Evolutionary conservation across 23 red algal genomes (phyloP).

Genomic region (Gracilaria gracilis): DNA sequence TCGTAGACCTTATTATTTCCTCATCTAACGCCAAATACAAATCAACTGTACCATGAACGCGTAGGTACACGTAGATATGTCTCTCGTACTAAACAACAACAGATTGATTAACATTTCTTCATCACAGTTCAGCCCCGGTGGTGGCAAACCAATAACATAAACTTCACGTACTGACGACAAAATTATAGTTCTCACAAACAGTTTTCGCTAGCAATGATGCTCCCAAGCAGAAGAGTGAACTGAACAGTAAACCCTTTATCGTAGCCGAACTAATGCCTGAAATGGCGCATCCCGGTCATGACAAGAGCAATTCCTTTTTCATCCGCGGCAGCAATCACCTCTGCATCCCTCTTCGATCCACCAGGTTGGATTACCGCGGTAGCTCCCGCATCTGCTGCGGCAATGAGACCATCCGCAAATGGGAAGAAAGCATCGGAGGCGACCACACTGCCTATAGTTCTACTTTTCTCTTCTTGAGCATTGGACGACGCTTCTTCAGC

Average conservation of each 20-base stretch:
- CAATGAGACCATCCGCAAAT: slow-evolving; percentile 91
- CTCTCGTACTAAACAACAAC: neutral
- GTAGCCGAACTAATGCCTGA: slow-evolving; percentile 81
- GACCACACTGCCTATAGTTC: slow-evolving; percentile 81
- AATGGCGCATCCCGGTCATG: slow-evolving; percentile 94
- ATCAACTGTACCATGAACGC: neutral
- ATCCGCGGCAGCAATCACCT: slow-evolving; percentile 97
- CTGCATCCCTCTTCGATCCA: slow-evolving; percentile 94
- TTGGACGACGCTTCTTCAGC: slow-evolving; percentile 79
- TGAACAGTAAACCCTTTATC: slow-evolving; percentile 24
- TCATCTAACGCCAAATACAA: neutral
- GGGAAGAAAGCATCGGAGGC: slow-evolving; percentile 99
- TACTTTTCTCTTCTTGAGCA: slow-evolving; percentile 82
- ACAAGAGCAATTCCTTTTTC: slow-evolving; percentile 89
- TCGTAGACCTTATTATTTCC: neutral
- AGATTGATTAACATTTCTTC: slow-evolving; percentile 14
- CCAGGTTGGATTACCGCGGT: slow-evolving; percentile 98
- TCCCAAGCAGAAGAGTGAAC: neutral
- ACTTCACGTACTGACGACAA: neutral
- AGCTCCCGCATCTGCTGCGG: slow-evolving; percentile 89
- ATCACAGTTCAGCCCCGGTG: neutral
- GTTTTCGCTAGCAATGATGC: neutral
- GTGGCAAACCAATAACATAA: no score
- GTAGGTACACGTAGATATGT: neutral
- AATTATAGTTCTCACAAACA: neutral